Conservation (phyloP, 208 protist species). For the Trypanosoma rangeli region DNA sequence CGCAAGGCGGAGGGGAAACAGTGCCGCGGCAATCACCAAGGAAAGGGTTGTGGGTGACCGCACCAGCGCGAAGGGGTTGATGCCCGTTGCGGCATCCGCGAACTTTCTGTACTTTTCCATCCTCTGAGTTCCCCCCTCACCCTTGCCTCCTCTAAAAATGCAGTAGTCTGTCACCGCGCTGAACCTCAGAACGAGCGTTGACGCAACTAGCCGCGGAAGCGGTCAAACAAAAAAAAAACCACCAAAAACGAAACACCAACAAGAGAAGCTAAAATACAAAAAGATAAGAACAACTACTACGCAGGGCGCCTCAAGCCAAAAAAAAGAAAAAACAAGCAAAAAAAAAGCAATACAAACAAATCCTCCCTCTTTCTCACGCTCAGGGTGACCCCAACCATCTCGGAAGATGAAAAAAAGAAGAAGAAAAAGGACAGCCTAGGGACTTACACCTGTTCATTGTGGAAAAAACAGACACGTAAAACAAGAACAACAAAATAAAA, state of each 20-base stretch:
- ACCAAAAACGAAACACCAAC: background rate
- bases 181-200: background rate
- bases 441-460: too few relatives aligned
- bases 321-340: too few relatives aligned
- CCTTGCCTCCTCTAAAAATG: too few relatives aligned
- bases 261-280: background rate
- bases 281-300: too few relatives aligned
- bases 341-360: too few relatives aligned
- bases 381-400: too few relatives aligned
- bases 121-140: background rate
- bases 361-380: too few relatives aligned
- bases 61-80: conserved; percentile 69
- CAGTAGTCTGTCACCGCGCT: background rate
- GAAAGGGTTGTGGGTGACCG: conserved; percentile 42
- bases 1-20: conserved; percentile 61
- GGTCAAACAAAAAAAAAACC: background rate
- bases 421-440: too few relatives aligned
- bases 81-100: conserved; percentile 72
- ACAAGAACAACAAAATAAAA: too few relatives aligned
- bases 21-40: conserved; percentile 29
- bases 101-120: conserved; percentile 88
- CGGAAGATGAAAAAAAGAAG: too few relatives aligned
- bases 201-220: background rate
- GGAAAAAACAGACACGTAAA: too few relatives aligned
- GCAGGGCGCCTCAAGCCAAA: too few relatives aligned